Evolutionary conservation across 148 eudicot genomes (phyloP).

Genomic region (Selenicereus undatus): DNA sequence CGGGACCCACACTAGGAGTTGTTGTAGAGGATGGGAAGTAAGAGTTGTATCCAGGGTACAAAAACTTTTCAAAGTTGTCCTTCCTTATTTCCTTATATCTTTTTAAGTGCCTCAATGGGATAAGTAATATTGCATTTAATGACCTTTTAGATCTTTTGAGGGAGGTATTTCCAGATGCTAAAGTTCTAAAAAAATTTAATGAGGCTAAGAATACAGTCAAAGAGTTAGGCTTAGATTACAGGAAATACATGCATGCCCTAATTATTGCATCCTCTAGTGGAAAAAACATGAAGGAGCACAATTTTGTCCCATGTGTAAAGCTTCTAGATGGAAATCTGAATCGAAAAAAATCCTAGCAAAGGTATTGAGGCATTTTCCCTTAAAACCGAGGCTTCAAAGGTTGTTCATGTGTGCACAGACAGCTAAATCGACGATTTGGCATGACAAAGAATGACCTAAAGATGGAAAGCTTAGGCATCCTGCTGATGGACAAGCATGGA

Average conservation of each 20-base stretch:
- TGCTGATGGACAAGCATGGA: too few relatives aligned
- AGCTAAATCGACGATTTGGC: too few relatives aligned
- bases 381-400: too few relatives aligned
- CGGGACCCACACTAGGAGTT: too few relatives aligned
- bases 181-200: neutral
- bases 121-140: too few relatives aligned
- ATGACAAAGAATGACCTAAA: too few relatives aligned
- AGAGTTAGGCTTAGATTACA: too few relatives aligned
- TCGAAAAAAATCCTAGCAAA: too few relatives aligned
- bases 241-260: too few relatives aligned
- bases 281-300: neutral
- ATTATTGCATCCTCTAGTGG: neutral
- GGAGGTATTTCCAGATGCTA: constrained; percentile 3
- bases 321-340: constrained; percentile 1
- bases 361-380: too few relatives aligned
- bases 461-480: too few relatives aligned
- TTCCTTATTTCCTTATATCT: neutral
- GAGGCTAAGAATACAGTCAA: neutral
- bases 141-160: neutral
- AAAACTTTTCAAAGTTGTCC: neutral
- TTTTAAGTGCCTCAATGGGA: neutral
- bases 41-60: neutral
- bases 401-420: too few relatives aligned
- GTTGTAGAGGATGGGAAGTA: neutral
- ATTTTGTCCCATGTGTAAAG: neutral